Conservation (phyloP, 2,329 filamentous ascomycete genomes). For the Calonectria hongkongensis region DNA sequence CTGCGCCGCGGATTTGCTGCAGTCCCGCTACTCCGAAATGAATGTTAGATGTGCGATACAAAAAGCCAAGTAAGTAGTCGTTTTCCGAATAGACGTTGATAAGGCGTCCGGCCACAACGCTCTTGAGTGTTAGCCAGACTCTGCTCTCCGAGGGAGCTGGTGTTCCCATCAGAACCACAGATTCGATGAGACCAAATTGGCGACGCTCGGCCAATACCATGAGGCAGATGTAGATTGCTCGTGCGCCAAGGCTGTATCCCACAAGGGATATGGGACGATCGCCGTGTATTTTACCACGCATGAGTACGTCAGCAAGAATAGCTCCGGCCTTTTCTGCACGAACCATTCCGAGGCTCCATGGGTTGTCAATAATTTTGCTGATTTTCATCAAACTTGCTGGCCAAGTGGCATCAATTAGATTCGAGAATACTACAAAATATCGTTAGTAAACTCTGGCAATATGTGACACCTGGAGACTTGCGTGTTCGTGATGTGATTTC, state of each 20-base stretch:
- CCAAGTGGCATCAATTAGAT: conserved; percentile 76
- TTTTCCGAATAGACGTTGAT: conserved; percentile 93
- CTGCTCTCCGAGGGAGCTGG: conserved; percentile 83
- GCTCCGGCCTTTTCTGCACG: conserved; percentile 83
- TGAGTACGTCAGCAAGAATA: conserved; percentile 87
- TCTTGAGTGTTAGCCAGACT: conserved; percentile 86
- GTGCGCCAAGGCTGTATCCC: conserved; percentile 88
- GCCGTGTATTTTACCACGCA: conserved; percentile 85
- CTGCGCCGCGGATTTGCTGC: conserved; percentile 81
- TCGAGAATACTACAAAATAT: conserved; percentile 67
- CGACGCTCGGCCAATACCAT: conserved; percentile 86
- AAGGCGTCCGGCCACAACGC: conserved; percentile 87
- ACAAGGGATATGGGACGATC: conserved; percentile 87
- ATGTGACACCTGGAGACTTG: conserved; percentile 57
- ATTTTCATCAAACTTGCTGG: conserved; percentile 79
- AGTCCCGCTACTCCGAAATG: conserved; percentile 91
- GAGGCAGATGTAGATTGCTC: conserved; percentile 89
- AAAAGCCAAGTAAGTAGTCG: conserved; percentile 91
- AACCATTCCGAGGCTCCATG: conserved; percentile 85
- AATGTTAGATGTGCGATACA: conserved; percentile 88
- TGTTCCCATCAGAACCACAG: conserved; percentile 88
- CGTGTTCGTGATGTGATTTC: conserved; percentile 68
- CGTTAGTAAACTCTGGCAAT: conserved; percentile 3
- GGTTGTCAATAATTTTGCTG: conserved; percentile 86
- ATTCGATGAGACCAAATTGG: conserved; percentile 91